A percentile compares a stretch with the other conserved stretches of the same genome.
phyloP scores from a whole-genome alignment of 2,329 filamentous ascomycete species.

The Ceratocystis albifundus region DNA sequence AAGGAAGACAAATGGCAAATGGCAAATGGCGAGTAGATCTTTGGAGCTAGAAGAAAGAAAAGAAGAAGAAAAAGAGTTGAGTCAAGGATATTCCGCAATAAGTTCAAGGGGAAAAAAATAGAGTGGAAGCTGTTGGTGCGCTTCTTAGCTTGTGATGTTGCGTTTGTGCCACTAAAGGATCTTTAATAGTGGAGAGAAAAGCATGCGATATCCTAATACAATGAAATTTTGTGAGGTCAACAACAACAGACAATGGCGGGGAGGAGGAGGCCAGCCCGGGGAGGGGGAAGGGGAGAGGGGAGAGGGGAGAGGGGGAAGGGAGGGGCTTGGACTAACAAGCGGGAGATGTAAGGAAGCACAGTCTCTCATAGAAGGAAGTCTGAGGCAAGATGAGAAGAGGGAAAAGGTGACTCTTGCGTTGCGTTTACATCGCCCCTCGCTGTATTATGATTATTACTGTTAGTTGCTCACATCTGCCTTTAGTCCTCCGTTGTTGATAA shows the following conservation, averaged over 20 bases:
- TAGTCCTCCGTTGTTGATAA: no score
- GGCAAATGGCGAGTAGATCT: background rate
- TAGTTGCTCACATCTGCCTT: no score
- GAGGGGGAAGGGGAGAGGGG: background rate
- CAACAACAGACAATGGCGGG: background rate
- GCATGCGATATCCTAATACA: slow-evolving; percentile 1
- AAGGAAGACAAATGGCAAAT: background rate
- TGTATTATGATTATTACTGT: no score
- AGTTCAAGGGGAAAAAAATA: slow-evolving; percentile 6
- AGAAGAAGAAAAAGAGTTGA: background rate
- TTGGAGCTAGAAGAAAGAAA: background rate
- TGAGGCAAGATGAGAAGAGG: no score
- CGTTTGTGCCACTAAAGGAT: slow-evolving; percentile 11
- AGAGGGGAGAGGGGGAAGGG: no score
- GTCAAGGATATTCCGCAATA: background rate
- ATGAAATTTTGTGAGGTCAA: background rate
- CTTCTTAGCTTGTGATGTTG: slow-evolving; percentile 4
- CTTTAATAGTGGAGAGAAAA: slow-evolving; percentile 11
- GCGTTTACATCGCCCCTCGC: no score
- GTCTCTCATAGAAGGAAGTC: no score
- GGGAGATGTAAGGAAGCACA: no score
- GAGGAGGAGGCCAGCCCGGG: slow-evolving; percentile 1
- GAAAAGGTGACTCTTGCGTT: no score
- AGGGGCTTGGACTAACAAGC: no score
- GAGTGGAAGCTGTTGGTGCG: background rate